phyloP scores from a whole-genome alignment of 768 basidiomycete species.

The Lactifluus piperatus region DNA sequence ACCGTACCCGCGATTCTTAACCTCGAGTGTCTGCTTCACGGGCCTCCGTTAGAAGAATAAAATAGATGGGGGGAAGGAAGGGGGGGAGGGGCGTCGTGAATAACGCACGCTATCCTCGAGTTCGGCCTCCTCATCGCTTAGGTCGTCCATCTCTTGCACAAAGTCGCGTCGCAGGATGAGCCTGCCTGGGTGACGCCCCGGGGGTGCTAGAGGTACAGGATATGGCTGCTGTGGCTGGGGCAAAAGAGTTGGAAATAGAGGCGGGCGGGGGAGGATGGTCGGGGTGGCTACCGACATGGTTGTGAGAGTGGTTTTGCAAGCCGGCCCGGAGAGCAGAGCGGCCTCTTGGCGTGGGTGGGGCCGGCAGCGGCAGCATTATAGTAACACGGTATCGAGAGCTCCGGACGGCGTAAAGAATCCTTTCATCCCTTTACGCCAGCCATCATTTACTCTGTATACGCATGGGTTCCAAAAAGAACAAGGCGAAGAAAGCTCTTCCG shows the following conservation, averaged over 20 bases:
- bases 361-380: too few relatives aligned
- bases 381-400: too few relatives aligned
- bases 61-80: neutral
- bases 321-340: neutral
- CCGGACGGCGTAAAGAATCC: too few relatives aligned
- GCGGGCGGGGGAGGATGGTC: constrained; percentile 63
- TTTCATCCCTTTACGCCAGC: neutral
- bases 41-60: neutral
- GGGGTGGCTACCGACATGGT: constrained; percentile 51
- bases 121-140: constrained; percentile 79
- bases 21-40: constrained; percentile 40
- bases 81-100: neutral
- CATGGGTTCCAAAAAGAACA: constrained; percentile 55
- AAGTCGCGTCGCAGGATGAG: constrained; percentile 60
- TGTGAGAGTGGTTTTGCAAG: neutral
- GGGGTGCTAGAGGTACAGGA: constrained; percentile 47
- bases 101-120: constrained; percentile 61
- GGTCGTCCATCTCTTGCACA: constrained; percentile 69
- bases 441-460: too few relatives aligned
- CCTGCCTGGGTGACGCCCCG: constrained; percentile 43
- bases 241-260: constrained; percentile 54
- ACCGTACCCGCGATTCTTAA: constrained; percentile 57
- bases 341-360: too few relatives aligned
- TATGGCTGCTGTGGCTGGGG: constrained; percentile 59
- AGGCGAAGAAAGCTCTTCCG: constrained; percentile 40